Conservation (phyloP, 345 rosid genomes). For the Pistacia vera region DNA sequence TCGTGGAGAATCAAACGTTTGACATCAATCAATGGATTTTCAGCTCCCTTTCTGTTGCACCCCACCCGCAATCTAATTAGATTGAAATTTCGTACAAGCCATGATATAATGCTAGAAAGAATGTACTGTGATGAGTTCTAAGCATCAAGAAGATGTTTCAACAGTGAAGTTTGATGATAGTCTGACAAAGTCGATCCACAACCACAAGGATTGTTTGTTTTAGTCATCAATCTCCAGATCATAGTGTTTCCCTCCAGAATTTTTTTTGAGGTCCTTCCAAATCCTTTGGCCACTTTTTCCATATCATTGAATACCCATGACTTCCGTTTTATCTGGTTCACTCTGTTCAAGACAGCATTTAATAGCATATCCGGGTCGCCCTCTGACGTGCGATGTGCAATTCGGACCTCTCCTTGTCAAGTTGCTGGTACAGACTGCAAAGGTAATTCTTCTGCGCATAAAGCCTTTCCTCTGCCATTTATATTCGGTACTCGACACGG, state of each 20-base stretch:
- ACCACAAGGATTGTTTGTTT: not conserved
- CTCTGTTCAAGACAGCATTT: conserved; percentile 44
- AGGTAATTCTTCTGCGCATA: conserved; percentile 62
- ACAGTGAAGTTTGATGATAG: not conserved
- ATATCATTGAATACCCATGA: conserved; percentile 60
- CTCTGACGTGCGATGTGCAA: conserved; percentile 30
- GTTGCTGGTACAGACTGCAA: conserved; percentile 55
- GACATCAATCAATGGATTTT: not conserved
- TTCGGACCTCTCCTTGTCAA: conserved; percentile 67
- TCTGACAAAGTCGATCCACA: not conserved
- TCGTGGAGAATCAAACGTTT: not conserved
- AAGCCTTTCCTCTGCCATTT: conserved; percentile 63
- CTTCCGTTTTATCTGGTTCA: conserved; percentile 57
- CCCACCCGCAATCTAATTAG: not conserved
- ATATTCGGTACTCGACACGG: conserved; percentile 39
- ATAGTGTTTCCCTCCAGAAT: conserved; percentile 56
- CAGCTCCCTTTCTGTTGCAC: not conserved
- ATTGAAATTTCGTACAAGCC: not conserved
- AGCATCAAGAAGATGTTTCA: not conserved
- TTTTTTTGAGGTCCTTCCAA: conserved; percentile 61
- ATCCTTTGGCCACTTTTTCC: conserved; percentile 72
- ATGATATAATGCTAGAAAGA: not conserved
- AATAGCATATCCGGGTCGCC: conserved; percentile 33
- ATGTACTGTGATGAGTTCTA: not conserved
- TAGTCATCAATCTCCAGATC: conserved; percentile 43